phyloP scores from a whole-genome alignment of 2,329 filamentous ascomycete species.

The Nannizziopsis barbatae region DNA sequence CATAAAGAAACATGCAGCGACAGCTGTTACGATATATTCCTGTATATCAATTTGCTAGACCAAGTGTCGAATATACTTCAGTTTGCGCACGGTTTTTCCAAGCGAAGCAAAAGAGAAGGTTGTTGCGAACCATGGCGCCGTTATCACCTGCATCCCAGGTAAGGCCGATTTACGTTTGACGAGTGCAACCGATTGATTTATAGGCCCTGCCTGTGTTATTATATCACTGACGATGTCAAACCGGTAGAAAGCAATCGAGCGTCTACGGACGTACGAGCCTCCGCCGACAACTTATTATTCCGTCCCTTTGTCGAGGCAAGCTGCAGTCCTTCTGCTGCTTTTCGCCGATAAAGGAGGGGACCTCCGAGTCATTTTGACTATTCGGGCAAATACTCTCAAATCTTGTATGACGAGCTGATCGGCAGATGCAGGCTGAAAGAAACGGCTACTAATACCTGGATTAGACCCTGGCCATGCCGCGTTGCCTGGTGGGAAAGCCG shows the following conservation, averaged over 20 bases:
- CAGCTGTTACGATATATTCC: not conserved
- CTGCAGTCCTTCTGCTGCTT: constrained; percentile 76
- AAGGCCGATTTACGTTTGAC: not conserved
- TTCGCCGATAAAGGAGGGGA: constrained; percentile 77
- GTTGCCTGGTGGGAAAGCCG: constrained; percentile 62
- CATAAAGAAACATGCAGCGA: not conserved
- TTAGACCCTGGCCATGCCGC: constrained; percentile 69
- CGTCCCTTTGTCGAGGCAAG: constrained; percentile 54
- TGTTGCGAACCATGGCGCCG: constrained; percentile 17
- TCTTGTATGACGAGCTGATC: constrained; percentile 35
- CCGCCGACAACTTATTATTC: constrained; percentile 47
- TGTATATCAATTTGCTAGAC: not conserved
- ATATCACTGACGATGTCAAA: not conserved
- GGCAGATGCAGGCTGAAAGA: not conserved
- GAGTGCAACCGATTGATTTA: not conserved
- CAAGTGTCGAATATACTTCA: not conserved
- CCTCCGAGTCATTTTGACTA: constrained; percentile 55
- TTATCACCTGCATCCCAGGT: constrained; percentile 18
- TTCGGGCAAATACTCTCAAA: constrained; percentile 48
- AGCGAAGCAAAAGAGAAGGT: constrained; percentile 1
- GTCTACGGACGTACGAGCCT: constrained; percentile 46
- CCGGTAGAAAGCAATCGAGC: constrained; percentile 41
- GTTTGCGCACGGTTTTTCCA: not conserved
- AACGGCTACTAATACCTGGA: not conserved
- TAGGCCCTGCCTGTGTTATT: not conserved